Base-by-base conservation (phyloP, 129 eudicot species). In the Oenanthe sinensis region DNA sequence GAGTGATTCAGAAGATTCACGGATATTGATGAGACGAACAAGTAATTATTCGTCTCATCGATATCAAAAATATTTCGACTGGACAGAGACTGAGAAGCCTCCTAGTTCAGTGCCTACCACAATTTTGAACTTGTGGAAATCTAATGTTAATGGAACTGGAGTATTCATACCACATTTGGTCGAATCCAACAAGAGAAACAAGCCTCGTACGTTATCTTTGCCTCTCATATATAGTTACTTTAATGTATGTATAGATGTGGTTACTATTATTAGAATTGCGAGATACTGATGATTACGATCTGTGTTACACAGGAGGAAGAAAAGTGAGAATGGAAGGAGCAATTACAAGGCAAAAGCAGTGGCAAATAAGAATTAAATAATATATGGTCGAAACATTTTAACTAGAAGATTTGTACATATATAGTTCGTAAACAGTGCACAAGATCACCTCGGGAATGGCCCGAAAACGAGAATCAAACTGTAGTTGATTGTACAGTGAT, bases 141-240 rank as follows among this genome's bases (percentile, higher is more conserved):
- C 71, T 11, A 63, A 63, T 63, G 71, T 63, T 63, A 28, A 28
- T 63, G 71, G 71, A 63, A 63, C 97, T 4, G 97, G 97, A 37
- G 97, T 92, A 71, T 92, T 92, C 82, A 92, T 92, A 75, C 97
- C 97, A 22, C 92, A 77, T 42, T 75, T n/a, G 22, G 83, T 79
- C 67, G 58, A 83, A 54, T 78, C 86, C 30, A 78, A 71, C 79
- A 62, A 79, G 37, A 75, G 79, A 69, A 75, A 81, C 47, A 89
- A 81, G 75, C 60, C 89, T 60, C 82, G 88, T 87, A 78, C 1
- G 84, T 82, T 11, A 45, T 60, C 28, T 71, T 8, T 37, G 22
- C 42, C 4, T 22, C 45, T 37, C 20, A 52, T 52, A 12, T 26
- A 2, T 71, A 22, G 28, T 63, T n/a, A n/a, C n/a, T 20, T 72